phyloP scores from a whole-genome alignment of 805 yeast genomes.

The Wickerhamiella sorbophila region DNA sequence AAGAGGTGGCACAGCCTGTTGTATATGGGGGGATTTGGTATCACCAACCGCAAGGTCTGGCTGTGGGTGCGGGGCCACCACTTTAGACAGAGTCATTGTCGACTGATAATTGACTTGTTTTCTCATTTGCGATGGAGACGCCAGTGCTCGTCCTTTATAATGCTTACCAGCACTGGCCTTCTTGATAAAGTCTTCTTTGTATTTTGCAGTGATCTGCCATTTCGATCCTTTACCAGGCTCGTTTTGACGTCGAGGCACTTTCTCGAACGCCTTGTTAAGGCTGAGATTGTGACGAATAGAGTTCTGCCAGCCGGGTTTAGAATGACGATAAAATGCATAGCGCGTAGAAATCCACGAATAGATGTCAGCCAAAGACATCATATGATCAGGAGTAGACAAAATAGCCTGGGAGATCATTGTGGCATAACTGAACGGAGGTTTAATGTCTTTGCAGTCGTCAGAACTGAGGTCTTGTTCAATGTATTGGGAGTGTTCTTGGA shows the following conservation, averaged over 20 bases:
- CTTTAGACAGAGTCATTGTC: background rate
- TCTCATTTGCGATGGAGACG: background rate
- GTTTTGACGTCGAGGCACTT: slow-evolving; percentile 86
- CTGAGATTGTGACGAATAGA: slow-evolving; percentile 92
- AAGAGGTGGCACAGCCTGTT: slow-evolving; percentile 8
- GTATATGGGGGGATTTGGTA: slow-evolving; percentile 1
- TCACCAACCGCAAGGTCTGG: background rate
- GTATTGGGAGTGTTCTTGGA: slow-evolving; percentile 22
- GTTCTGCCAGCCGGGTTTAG: slow-evolving; percentile 97
- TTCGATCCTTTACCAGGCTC: slow-evolving; percentile 99
- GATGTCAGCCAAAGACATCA: slow-evolving; percentile 78
- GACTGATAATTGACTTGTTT: background rate
- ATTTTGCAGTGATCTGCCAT: slow-evolving; percentile 87
- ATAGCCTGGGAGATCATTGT: slow-evolving; percentile 98
- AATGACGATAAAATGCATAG: slow-evolving; percentile 81
- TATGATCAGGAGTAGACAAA: slow-evolving; percentile 73
- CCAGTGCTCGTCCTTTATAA: slow-evolving; percentile 10
- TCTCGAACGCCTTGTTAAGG: slow-evolving; percentile 91
- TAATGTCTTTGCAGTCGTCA: slow-evolving; percentile 83
- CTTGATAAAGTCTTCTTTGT: slow-evolving; percentile 67
- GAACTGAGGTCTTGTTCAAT: slow-evolving; percentile 41
- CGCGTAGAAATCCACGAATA: slow-evolving; percentile 79
- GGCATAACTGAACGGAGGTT: slow-evolving; percentile 95
- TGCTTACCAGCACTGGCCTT: slow-evolving; percentile 39
- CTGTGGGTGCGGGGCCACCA: background rate